These are phyloP conservation scores for Termitomyces sp. DNA, from an alignment of 768 basidiomycete genomes.

Conservation along the genomic window DNA sequence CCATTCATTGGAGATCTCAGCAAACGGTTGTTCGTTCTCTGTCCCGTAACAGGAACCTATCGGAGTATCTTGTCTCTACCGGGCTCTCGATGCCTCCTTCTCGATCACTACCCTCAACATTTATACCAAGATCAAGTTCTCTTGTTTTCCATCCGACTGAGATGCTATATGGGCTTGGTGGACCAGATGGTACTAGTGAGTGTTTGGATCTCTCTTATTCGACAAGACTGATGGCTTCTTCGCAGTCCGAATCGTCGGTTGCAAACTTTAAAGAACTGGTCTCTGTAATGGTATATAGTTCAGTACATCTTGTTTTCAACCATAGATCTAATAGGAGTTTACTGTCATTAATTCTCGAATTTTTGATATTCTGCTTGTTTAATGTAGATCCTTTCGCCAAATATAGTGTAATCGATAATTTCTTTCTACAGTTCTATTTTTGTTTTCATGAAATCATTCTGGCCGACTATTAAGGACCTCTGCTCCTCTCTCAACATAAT, in stretches of 20 bases:
- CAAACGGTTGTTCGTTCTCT: slow-evolving; percentile 58
- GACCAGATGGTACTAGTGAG: slow-evolving; percentile 63
- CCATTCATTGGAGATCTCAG: slow-evolving; percentile 61
- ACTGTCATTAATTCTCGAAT: background rate
- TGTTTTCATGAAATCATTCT: slow-evolving; percentile 13
- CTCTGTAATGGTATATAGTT: slow-evolving; percentile 14
- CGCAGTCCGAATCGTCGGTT: slow-evolving; percentile 52
- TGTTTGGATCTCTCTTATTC: background rate
- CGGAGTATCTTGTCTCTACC: slow-evolving; percentile 44
- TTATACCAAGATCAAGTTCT: slow-evolving; percentile 56
- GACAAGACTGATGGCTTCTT: slow-evolving; percentile 2
- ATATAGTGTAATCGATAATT: background rate
- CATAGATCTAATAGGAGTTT: slow-evolving; percentile 10
- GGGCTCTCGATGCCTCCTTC: slow-evolving; percentile 51
- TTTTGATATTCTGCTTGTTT: background rate
- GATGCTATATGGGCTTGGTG: slow-evolving; percentile 75
- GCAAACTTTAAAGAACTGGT: slow-evolving; percentile 33
- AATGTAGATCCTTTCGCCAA: background rate
- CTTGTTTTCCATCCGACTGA: slow-evolving; percentile 81
- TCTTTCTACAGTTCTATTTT: background rate
- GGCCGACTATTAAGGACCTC: background rate
- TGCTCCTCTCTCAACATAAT: slow-evolving; percentile 23
- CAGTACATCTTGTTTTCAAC: slow-evolving; percentile 14
- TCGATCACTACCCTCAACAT: slow-evolving; percentile 50
- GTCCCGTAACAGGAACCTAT: slow-evolving; percentile 29